Evolutionary conservation across 2,329 filamentous ascomycete genomes (phyloP).

Genomic region (Aspergillus tamarii): DNA sequence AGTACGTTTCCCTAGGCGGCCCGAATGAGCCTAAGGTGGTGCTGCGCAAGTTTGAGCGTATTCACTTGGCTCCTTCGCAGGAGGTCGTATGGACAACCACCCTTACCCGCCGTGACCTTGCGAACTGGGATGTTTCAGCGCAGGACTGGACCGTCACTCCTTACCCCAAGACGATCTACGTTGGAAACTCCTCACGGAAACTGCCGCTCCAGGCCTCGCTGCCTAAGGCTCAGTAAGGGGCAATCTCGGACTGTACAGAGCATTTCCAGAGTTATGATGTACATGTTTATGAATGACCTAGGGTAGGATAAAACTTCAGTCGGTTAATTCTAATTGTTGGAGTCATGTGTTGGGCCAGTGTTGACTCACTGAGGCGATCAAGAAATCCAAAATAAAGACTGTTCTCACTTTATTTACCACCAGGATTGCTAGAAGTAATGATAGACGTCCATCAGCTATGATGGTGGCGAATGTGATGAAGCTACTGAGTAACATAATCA

Average conservation of each 20-base stretch:
- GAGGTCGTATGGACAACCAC: slow-evolving; percentile 67
- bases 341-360: neutral
- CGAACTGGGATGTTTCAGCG: slow-evolving; percentile 77
- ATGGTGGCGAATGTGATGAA: neutral
- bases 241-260: slow-evolving; percentile 10
- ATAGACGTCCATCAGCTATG: too few relatives aligned
- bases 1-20: slow-evolving; percentile 79
- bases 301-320: neutral
- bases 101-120: slow-evolving; percentile 78
- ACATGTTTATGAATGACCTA: slow-evolving; percentile 5
- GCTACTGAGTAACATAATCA: neutral
- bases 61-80: slow-evolving; percentile 72
- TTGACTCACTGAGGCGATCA: neutral
- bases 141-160: slow-evolving; percentile 79
- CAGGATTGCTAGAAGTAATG: too few relatives aligned
- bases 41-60: slow-evolving; percentile 79
- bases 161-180: slow-evolving; percentile 62
- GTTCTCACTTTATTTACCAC: neutral
- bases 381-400: neutral
- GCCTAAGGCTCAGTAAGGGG: slow-evolving; percentile 29
- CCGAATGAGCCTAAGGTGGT: slow-evolving; percentile 67
- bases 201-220: slow-evolving; percentile 52
- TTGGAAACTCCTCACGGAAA: slow-evolving; percentile 63
- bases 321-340: neutral
- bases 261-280: slow-evolving; percentile 9